phyloP scores from a whole-genome alignment of 202 grass and related monocot genomes.

The Digitaria exilis region DNA sequence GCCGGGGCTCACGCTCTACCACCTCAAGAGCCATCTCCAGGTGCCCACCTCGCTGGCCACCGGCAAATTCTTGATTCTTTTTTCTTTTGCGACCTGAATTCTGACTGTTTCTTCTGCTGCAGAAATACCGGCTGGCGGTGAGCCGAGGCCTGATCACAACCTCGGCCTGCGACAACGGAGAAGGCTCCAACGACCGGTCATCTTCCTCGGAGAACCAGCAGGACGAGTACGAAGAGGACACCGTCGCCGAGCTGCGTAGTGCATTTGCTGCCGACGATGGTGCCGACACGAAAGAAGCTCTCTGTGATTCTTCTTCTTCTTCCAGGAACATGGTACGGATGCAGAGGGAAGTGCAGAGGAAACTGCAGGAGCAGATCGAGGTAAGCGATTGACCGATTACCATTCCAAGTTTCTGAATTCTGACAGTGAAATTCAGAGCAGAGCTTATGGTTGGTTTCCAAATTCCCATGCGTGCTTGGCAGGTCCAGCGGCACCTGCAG shows the following conservation, averaged over 20 bases:
- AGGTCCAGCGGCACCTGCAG: constrained; percentile 92
- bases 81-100: background rate
- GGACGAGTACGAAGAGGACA: constrained; percentile 20
- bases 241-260: too few relatives aligned
- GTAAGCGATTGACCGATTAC: constrained; percentile 28
- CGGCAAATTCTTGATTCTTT: background rate
- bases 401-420: background rate
- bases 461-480: background rate
- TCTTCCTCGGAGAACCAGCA: constrained; percentile 36
- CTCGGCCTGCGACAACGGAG: constrained; percentile 21
- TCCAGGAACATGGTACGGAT: constrained; percentile 52
- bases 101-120: constrained; percentile 18
- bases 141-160: constrained; percentile 28
- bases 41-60: background rate
- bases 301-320: constrained; percentile 41
- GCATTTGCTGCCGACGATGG: background rate
- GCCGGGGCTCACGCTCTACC: constrained; percentile 80
- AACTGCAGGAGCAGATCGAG: constrained; percentile 75
- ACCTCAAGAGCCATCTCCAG: constrained; percentile 98
- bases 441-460: background rate
- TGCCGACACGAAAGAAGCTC: background rate
- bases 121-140: constrained; percentile 80
- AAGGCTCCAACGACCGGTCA: constrained; percentile 25
- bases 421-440: background rate
- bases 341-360: constrained; percentile 72